phyloP scores from a whole-genome alignment of 2,329 filamentous ascomycete species.

The Stemphylium vesicarium region DNA sequence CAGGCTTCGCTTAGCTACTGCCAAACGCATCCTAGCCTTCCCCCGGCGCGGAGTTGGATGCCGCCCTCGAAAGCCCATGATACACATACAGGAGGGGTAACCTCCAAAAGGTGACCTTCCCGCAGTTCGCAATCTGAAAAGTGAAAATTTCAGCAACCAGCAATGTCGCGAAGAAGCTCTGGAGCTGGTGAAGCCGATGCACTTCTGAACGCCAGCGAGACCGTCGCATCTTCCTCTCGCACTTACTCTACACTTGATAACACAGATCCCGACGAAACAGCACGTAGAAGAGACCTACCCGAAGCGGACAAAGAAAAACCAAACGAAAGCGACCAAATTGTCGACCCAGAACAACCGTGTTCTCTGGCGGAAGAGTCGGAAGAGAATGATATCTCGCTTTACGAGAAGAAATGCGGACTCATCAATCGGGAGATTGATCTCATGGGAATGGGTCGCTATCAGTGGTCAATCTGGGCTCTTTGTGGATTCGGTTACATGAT shows the following conservation, averaged over 20 bases:
- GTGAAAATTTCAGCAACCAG: neutral
- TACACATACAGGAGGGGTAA: slow-evolving; percentile 10
- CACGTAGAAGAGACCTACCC: neutral
- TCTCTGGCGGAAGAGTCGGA: slow-evolving; percentile 14
- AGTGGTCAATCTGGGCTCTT: slow-evolving; percentile 60
- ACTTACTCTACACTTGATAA: slow-evolving; percentile 13
- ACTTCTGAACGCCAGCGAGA: slow-evolving; percentile 5
- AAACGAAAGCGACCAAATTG: neutral
- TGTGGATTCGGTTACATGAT: slow-evolving; percentile 64
- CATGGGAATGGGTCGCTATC: slow-evolving; percentile 61
- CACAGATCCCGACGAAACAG: neutral
- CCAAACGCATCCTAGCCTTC: slow-evolving; percentile 9
- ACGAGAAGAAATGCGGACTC: slow-evolving; percentile 54
- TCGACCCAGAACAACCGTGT: slow-evolving; percentile 4
- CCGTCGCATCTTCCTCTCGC: slow-evolving; percentile 11
- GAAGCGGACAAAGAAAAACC: slow-evolving; percentile 4
- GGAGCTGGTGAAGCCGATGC: slow-evolving; percentile 7
- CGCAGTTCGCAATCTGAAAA: neutral
- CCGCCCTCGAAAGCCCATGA: slow-evolving; percentile 1
- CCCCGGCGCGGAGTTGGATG: slow-evolving; percentile 2
- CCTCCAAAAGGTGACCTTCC: slow-evolving; percentile 1
- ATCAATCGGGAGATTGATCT: slow-evolving; percentile 58
- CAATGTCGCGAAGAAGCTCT: slow-evolving; percentile 5
- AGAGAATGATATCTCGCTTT: slow-evolving; percentile 34
- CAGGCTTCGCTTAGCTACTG: slow-evolving; percentile 14